A percentile compares a stretch with the other conserved stretches of the same genome.
Conservation (phyloP, 148 eudicot species). For the Salicornia ramosissima region DNA sequence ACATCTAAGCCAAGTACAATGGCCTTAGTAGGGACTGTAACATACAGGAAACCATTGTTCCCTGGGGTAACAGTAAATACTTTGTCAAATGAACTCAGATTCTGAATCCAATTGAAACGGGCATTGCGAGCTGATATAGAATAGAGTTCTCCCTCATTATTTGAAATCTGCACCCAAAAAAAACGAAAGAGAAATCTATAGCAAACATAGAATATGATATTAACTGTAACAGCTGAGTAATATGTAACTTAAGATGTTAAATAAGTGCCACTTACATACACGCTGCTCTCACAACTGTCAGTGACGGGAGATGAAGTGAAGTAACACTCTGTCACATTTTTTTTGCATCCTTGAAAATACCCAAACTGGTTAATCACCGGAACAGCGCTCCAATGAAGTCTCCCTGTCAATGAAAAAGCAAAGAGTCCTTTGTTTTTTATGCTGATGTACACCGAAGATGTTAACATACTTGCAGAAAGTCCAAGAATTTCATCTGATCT, state of each 20-base stretch:
- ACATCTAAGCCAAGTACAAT: slow-evolving; percentile 62
- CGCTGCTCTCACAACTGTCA: slow-evolving; percentile 83
- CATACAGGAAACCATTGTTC: slow-evolving; percentile 72
- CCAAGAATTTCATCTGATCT: slow-evolving; percentile 62
- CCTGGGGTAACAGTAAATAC: slow-evolving; percentile 52
- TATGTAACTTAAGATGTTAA: background rate
- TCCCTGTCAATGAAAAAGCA: slow-evolving; percentile 56
- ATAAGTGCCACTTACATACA: slow-evolving; percentile 55
- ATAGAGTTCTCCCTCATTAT: slow-evolving; percentile 77
- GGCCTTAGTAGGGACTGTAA: slow-evolving; percentile 49
- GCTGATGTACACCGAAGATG: slow-evolving; percentile 61
- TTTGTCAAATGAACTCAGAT: slow-evolving; percentile 55
- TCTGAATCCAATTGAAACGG: slow-evolving; percentile 73
- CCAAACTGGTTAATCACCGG: slow-evolving; percentile 63
- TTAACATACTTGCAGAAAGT: slow-evolving; percentile 48
- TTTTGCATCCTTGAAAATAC: slow-evolving; percentile 76
- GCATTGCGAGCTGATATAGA: slow-evolving; percentile 53
- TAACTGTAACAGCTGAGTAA: background rate
- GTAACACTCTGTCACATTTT: slow-evolving; percentile 56
- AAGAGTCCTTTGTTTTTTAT: slow-evolving; percentile 58
- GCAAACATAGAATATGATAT: background rate
- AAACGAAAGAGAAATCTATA: background rate
- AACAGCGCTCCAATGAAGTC: slow-evolving; percentile 52
- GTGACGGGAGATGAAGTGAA: slow-evolving; percentile 61
- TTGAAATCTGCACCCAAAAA: slow-evolving; percentile 55